These are phyloP conservation scores for Beta corolliflora DNA, from an alignment of 179 eudicot genomes.

Conservation along the genomic window DNA sequence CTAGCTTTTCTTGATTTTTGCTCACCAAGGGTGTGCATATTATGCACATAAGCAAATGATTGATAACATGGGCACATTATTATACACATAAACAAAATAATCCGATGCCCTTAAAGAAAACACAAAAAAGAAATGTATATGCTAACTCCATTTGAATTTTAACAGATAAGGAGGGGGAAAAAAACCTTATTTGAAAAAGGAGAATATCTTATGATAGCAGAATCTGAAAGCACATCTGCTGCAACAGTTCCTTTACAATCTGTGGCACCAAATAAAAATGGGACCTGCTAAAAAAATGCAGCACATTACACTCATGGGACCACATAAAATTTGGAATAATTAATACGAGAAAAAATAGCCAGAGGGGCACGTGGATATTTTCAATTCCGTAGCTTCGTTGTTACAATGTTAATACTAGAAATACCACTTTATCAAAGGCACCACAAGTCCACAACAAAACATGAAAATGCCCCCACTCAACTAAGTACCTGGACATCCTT, in stretches of 20 bases:
- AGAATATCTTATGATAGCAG: slow-evolving; percentile 20
- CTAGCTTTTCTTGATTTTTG: background rate
- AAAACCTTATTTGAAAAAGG: slow-evolving; percentile 25
- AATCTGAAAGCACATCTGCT: slow-evolving; percentile 29
- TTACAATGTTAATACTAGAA: slow-evolving; percentile 18
- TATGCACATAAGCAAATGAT: background rate
- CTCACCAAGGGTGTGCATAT: background rate
- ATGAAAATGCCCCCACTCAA: slow-evolving; percentile 17
- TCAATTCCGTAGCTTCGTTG: slow-evolving; percentile 21
- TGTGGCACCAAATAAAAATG: slow-evolving; percentile 17
- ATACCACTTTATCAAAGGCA: slow-evolving; percentile 26
- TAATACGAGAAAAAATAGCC: slow-evolving; percentile 24
- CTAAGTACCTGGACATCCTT: slow-evolving; percentile 34
- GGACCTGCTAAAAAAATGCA: slow-evolving; percentile 27
- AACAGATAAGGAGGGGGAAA: background rate
- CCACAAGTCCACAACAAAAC: slow-evolving; percentile 18
- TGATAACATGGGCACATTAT: background rate
- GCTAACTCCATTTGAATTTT: background rate
- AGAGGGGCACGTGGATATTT: slow-evolving; percentile 30
- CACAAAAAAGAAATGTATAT: background rate
- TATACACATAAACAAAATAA: slow-evolving; percentile 9
- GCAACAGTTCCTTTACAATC: slow-evolving; percentile 17
- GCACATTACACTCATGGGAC: slow-evolving; percentile 24
- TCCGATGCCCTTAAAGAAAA: background rate
- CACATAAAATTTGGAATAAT: slow-evolving; percentile 21